Evolutionary conservation across 148 eudicot genomes (phyloP).

Genomic region (Selenicereus undatus): DNA sequence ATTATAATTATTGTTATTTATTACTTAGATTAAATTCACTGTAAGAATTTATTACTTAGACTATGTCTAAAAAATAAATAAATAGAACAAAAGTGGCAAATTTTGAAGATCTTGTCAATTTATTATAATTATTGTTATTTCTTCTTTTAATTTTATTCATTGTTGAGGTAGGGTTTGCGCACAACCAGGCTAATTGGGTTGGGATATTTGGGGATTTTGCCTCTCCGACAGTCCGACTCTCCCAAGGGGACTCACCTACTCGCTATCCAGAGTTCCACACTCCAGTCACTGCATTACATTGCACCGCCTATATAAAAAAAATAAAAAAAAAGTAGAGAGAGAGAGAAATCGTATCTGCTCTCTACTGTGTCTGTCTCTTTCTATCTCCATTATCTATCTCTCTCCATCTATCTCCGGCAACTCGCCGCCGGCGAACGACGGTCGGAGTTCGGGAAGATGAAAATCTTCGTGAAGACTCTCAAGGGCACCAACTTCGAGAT

Average conservation of each 20-base stretch:
- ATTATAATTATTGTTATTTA: too few species aligned
- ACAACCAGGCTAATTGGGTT: neutral
- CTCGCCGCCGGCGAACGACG: constrained; percentile 23
- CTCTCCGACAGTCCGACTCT: too few species aligned
- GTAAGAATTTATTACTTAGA: too few species aligned
- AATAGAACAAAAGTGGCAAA: too few species aligned
- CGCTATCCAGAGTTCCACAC: neutral
- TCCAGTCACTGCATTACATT: too few species aligned
- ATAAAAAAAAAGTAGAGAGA: neutral
- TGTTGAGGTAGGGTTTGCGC: neutral
- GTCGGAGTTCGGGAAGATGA: constrained; percentile 38
- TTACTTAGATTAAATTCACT: too few species aligned
- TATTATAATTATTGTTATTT: too few species aligned
- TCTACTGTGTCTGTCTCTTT: neutral
- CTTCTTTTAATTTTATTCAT: too few species aligned
- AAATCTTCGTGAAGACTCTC: constrained; percentile 66
- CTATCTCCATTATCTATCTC: neutral
- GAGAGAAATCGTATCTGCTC: neutral
- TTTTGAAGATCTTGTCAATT: too few species aligned
- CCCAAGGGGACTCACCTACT: neutral
- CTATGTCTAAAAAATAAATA: too few species aligned
- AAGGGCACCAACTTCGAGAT: constrained; percentile 74
- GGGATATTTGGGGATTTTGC: neutral
- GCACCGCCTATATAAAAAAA: neutral
- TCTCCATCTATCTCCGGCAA: constrained; percentile 17